phyloP scores from a whole-genome alignment of 441 rosid genomes.

The Mallotus repandus region DNA sequence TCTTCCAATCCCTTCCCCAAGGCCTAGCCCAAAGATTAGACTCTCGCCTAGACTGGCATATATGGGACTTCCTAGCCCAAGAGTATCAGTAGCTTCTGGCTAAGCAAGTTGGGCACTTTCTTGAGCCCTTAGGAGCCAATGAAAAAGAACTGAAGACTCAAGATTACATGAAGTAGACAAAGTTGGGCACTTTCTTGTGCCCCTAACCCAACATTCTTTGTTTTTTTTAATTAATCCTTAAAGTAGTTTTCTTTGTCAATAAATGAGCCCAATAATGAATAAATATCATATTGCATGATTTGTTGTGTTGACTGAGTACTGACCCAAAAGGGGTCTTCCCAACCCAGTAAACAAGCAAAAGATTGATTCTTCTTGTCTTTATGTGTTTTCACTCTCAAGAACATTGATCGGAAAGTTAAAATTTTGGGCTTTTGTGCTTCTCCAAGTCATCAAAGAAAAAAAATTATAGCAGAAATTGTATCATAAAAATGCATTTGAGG shows the following conservation, averaged over 20 bases:
- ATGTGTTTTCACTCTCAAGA: not conserved
- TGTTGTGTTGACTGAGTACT: no score
- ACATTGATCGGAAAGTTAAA: not conserved
- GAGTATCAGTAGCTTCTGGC: conserved; percentile 14
- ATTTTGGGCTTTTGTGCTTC: not conserved
- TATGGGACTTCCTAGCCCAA: conserved; percentile 79
- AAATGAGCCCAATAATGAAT: not conserved
- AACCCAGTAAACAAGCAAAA: no score
- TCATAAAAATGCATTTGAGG: no score
- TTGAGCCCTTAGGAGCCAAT: no score
- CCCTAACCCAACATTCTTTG: not conserved
- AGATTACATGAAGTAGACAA: no score
- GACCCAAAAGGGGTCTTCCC: no score
- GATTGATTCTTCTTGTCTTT: not conserved
- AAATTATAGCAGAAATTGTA: not conserved
- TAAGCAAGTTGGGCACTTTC: not conserved
- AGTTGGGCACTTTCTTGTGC: no score
- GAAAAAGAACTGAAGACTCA: no score
- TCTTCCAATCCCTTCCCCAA: conserved; percentile 71
- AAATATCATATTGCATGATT: not conserved
- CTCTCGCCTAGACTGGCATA: conserved; percentile 70
- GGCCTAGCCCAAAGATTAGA: conserved; percentile 67
- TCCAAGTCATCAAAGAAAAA: not conserved
- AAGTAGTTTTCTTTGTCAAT: no score
- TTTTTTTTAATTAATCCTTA: not conserved